Base-by-base conservation (phyloP, 2,329 filamentous ascomycete species). In the Pyricularia sp. region DNA sequence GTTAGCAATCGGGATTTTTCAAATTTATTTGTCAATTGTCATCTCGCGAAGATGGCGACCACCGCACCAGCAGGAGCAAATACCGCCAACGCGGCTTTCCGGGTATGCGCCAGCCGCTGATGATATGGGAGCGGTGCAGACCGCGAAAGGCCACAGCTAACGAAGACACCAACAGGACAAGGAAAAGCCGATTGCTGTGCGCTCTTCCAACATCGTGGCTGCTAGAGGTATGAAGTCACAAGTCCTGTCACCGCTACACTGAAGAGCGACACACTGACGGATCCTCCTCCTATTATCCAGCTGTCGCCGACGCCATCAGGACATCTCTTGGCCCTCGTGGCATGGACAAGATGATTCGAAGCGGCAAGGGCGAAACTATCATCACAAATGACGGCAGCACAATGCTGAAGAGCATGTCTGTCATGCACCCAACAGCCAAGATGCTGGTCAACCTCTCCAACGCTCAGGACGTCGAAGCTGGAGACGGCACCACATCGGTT, bases 291-390 rank as follows among this genome's bases (percentile, higher is more conserved):
- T 77, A 8, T 26, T 26, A 24, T 26, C 67, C 69, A 94, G 94
- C 94, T 75, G 93, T 99, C 74, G 89, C 94, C 76, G 94, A 99
- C 85, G 94, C 94, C 71, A 96, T 99, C 76, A 85, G 94, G 82
- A 97, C 93, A 31, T 97, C 94, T 68, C 84, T 99, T 70, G 94
- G 94, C 69, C 94, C 94, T 70, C 88, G 94, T 78, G 94, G 94
- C 75, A 97, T 97, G 93, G 93, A 97, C 81, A 97, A 97, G 83
- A 97, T 97, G 93, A 97, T 99, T 72, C 90, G 96, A 82, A 96
- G 89, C 67, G 90, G 92, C 75, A 96, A 91, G 80, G 94, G 93
- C 79, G 91, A 96, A 78, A 97, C 93, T 66, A 94, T 97, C 77
- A 99, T 99, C 80, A 99, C 94, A 74, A 99, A 99, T 82, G 94